A percentile compares a stretch with the other conserved stretches of the same genome.
These are phyloP conservation scores for Silene latifolia DNA, from an alignment of 148 eudicot genomes.

Conservation along the genomic window DNA sequence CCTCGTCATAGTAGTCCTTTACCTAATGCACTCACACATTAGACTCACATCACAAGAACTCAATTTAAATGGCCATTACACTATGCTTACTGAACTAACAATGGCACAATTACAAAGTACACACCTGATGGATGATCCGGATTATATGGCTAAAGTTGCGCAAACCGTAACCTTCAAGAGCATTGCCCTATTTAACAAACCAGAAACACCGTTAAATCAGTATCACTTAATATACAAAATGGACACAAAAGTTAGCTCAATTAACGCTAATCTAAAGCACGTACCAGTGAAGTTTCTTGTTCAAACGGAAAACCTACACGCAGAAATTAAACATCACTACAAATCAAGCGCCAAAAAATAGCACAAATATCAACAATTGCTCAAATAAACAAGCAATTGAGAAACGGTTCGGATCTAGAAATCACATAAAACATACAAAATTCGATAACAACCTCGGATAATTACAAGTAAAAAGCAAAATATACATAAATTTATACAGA, in stretches of 20 bases:
- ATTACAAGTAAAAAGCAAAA: no score
- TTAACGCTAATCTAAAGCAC: slow-evolving; percentile 15
- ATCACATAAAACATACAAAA: not conserved
- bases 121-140: slow-evolving; percentile 20
- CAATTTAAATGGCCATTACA: no score
- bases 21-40: not conserved
- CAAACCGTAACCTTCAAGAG: slow-evolving; percentile 29
- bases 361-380: no score
- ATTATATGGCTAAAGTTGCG: slow-evolving; percentile 7
- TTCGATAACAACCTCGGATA: no score
- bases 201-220: not conserved
- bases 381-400: not conserved
- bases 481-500: no score
- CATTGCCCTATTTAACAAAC: slow-evolving; percentile 7
- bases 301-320: slow-evolving; percentile 54
- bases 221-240: not conserved
- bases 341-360: not conserved
- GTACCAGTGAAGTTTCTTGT: slow-evolving; percentile 41
- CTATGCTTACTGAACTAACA: not conserved
- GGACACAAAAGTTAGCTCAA: not conserved
- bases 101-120: not conserved
- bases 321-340: not conserved
- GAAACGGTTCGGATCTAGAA: not conserved
- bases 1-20: no score
- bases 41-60: no score